Conservation (phyloP, 768 basidiomycete genomes). For the Leucocoprinus leucothites region DNA sequence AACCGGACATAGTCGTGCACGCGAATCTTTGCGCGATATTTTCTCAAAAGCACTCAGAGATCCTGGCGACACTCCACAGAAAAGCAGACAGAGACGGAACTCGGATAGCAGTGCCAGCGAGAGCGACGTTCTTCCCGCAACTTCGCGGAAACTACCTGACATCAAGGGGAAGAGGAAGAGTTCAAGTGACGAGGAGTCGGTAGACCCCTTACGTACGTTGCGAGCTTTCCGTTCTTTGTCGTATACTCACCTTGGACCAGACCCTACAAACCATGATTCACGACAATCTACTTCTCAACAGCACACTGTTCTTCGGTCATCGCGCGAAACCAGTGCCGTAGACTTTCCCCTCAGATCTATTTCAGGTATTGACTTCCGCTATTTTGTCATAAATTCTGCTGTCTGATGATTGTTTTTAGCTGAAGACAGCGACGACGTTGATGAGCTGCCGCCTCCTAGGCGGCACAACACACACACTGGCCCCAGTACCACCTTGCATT, state of each 20-base stretch:
- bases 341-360: conserved; percentile 11
- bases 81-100: conserved; percentile 41
- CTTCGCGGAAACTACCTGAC: conserved; percentile 35
- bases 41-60: conserved; percentile 67
- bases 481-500: conserved; percentile 54
- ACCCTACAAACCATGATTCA: conserved; percentile 24
- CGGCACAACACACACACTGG: conserved; percentile 43
- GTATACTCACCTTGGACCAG: conserved; percentile 15
- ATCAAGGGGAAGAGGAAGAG: conserved; percentile 54
- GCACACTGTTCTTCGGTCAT: conserved; percentile 23
- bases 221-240: conserved; percentile 3
- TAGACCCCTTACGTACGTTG: conserved; percentile 48
- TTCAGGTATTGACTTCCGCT: neutral
- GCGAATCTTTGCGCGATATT: conserved; percentile 59
- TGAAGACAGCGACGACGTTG: conserved; percentile 36
- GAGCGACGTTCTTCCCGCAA: conserved; percentile 51
- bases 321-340: conserved; percentile 1
- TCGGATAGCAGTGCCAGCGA: conserved; percentile 59
- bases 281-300: conserved; percentile 36
- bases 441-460: conserved; percentile 34
- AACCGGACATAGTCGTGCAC: conserved; percentile 44
- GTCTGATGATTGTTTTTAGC: conserved; percentile 15
- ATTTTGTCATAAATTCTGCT: neutral
- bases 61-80: conserved; percentile 63
- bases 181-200: conserved; percentile 67